These are phyloP conservation scores for Heterobasidion annosum DNA, from an alignment of 1,284 basidiomycete species.

Conservation along the genomic window DNA sequence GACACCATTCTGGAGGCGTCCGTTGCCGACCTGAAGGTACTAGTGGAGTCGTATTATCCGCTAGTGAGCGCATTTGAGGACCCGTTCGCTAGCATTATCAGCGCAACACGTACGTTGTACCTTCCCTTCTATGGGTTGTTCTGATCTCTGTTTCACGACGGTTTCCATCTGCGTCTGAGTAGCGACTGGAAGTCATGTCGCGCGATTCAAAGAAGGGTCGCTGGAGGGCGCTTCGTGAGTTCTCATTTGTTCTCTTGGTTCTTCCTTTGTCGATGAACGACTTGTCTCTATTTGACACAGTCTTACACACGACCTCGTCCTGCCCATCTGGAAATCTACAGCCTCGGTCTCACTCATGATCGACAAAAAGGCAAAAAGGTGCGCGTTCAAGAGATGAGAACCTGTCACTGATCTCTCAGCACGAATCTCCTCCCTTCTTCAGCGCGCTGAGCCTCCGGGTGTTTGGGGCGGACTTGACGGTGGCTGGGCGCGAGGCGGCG, in stretches of 20 bases:
- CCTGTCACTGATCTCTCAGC: background rate
- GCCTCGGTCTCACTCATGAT: slow-evolving; percentile 84
- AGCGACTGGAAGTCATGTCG: slow-evolving; percentile 70
- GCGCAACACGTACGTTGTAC: slow-evolving; percentile 37
- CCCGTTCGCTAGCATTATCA: slow-evolving; percentile 43
- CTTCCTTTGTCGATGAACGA: background rate
- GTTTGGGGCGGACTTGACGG: slow-evolving; percentile 70
- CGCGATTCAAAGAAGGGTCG: slow-evolving; percentile 53
- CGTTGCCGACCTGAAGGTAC: slow-evolving; percentile 49
- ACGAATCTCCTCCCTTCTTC: background rate
- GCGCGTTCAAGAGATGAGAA: slow-evolving; percentile 7
- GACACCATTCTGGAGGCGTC: slow-evolving; percentile 55
- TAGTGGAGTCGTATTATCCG: slow-evolving; percentile 77
- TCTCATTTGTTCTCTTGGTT: slow-evolving; percentile 4
- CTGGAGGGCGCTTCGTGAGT: slow-evolving; percentile 45
- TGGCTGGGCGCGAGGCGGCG: slow-evolving; percentile 31
- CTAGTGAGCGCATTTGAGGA: slow-evolving; percentile 54
- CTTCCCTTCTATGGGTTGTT: background rate
- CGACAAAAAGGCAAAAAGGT: slow-evolving; percentile 93
- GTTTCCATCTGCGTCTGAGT: slow-evolving; percentile 3
- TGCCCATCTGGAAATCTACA: slow-evolving; percentile 90
- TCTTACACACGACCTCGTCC: slow-evolving; percentile 63
- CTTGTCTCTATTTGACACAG: slow-evolving; percentile 24
- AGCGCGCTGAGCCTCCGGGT: slow-evolving; percentile 74
- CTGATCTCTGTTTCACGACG: background rate